Percentiles rank a stretch among this genome's conserved stretches.
Evolutionary conservation across 176 grass and related monocot genomes (phyloP).

Genomic region (Oryza punctata): DNA sequence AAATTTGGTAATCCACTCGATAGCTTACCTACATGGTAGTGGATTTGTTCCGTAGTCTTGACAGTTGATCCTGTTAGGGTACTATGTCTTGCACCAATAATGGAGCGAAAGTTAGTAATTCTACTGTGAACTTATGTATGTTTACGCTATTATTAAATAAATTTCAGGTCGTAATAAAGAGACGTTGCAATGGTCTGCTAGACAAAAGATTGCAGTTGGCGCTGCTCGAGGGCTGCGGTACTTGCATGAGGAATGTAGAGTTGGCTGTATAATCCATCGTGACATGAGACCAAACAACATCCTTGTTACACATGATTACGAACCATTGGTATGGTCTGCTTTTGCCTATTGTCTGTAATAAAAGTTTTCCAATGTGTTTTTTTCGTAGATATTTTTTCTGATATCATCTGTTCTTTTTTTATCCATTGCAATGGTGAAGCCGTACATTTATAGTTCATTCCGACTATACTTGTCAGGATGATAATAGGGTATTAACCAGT

Average conservation of each 20-base stretch:
- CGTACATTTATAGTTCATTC: neutral
- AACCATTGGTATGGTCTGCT: constrained; percentile 78
- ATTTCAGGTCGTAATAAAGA: constrained; percentile 71
- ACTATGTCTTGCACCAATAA: neutral
- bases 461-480: constrained; percentile 5
- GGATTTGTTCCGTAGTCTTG: neutral
- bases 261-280: constrained; percentile 98
- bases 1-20: neutral
- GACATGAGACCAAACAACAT: constrained; percentile 99
- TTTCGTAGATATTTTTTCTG: neutral
- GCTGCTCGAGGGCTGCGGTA: constrained; percentile 95
- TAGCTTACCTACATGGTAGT: neutral
- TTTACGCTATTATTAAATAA: constrained; percentile 28
- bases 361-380: neutral
- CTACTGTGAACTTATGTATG: neutral
- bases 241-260: constrained; percentile 97
- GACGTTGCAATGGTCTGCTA: constrained; percentile 81
- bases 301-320: constrained; percentile 99
- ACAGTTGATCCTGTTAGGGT: neutral
- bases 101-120: neutral
- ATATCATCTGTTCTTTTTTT: constrained; percentile 1
- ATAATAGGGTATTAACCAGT: neutral
- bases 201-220: constrained; percentile 98
- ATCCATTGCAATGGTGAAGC: constrained; percentile 22
- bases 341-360: constrained; percentile 9